Evolutionary conservation across 495 filamentous ascomycete genomes (phyloP).

Genomic region (Penicillium parvum): DNA sequence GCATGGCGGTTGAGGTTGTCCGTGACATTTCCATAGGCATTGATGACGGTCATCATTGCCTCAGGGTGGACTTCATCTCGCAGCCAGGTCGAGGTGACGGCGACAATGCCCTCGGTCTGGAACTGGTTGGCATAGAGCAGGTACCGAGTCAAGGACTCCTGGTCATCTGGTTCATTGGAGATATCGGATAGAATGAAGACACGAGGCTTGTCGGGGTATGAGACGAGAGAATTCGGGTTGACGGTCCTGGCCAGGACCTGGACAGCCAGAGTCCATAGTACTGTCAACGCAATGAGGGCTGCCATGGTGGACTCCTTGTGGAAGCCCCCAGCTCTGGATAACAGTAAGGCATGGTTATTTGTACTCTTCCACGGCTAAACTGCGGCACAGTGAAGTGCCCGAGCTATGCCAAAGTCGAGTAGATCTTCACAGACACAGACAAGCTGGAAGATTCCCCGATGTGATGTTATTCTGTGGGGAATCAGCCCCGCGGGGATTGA

Average conservation of each 20-base stretch:
- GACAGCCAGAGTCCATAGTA: constrained; percentile 7
- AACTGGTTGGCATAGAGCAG: constrained; percentile 37
- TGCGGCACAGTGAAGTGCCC: too few relatives aligned
- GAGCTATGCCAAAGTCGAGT: not conserved
- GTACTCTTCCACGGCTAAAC: too few relatives aligned
- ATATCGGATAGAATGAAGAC: constrained; percentile 39
- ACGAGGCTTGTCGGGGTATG: constrained; percentile 17
- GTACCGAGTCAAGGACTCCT: constrained; percentile 31
- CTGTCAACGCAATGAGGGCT: not conserved
- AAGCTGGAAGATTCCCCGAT: not conserved
- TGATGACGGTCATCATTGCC: constrained; percentile 29
- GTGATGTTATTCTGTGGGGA: constrained; percentile 3
- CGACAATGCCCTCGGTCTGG: constrained; percentile 33
- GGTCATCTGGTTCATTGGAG: constrained; percentile 37
- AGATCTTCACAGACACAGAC: not conserved
- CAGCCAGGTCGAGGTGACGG: constrained; percentile 30
- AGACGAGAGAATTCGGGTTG: constrained; percentile 4
- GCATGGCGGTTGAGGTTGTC: constrained; percentile 34
- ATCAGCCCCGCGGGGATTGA: not conserved
- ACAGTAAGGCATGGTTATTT: too few relatives aligned
- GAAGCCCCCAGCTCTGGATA: too few relatives aligned
- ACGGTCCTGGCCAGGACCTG: constrained; percentile 6
- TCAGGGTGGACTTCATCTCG: constrained; percentile 22
- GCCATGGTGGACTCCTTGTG: too few relatives aligned
- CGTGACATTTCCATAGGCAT: constrained; percentile 30